These are phyloP conservation scores for Penicillium paneum DNA, from an alignment of 2,329 filamentous ascomycete species.

Conservation along the genomic window DNA sequence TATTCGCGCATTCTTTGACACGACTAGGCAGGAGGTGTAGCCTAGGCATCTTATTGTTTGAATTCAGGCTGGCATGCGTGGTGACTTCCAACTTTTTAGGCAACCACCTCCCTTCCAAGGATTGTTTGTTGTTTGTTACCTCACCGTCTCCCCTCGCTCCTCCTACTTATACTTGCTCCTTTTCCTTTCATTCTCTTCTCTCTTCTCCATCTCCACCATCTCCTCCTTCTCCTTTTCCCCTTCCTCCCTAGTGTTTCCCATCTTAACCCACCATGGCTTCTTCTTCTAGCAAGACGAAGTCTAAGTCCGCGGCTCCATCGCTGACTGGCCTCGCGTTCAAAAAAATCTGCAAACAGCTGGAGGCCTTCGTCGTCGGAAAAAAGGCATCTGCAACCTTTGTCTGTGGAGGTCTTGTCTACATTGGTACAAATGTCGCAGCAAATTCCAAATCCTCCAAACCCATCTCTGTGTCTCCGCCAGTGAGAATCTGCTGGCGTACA, in stretches of 20 bases:
- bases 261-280: not conserved
- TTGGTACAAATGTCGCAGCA: not conserved
- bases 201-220: no score
- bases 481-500: not conserved
- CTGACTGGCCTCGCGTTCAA: not conserved
- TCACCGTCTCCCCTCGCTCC: no score
- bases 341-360: not conserved
- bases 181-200: no score
- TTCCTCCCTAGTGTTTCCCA: not conserved
- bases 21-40: no score
- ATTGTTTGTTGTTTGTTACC: no score
- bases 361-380: not conserved
- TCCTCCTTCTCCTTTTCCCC: no score
- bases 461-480: not conserved
- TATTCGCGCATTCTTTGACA: no score
- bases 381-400: not conserved
- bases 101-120: no score
- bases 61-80: no score
- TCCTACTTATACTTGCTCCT: no score
- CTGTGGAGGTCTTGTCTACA: not conserved
- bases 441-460: not conserved
- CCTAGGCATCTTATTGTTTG: no score
- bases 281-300: not conserved
- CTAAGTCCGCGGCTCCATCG: not conserved
- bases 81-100: no score